Evolutionary conservation across 1,284 basidiomycete genomes (phyloP), one percentile per base, ranked within the genome.

Genomic region (Melampsora larici-populina): DNA sequence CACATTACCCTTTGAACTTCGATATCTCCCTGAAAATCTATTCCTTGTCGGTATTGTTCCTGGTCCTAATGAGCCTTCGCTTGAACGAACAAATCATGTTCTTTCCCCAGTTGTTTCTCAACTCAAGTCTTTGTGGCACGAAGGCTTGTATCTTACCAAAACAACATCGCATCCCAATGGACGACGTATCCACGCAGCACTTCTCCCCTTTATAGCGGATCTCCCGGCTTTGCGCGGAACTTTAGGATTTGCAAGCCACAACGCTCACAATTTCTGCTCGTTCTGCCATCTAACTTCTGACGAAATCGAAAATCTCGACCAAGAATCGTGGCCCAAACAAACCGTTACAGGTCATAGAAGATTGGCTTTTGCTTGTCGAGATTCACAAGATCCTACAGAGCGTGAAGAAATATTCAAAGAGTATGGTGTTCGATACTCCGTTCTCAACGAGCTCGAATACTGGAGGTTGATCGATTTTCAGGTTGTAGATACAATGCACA

Each of bases 61-160:
- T 21, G 85, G 84, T 15, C 85, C 84, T 6, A 79, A 80, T 13
- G 83, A 85, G 74, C 85, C 86, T 1, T 79, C 79, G 29, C 66
- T 81, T 0, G 81, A 81, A 0, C 78, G 82, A 48, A 65, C 72
- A 15, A 80, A 64, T 7, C 31, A 29, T 7, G 31, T 64, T 5
- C 62, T 33, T 64, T 18, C 21, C 21, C 62, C 21, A 26, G 31
- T 31, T 17, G 17, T 64, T 33, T 3, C 7, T 24, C n/a, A 64
- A 31, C 62, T 64, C 21, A 64, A 64, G 31, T 24, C 62, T 26
- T 17, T 64, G 7, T 64, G 62, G 62, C 17, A 5, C n/a, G 17
- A 24, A 24, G 21, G 62, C 17, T 5, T 64, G 7, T 33, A 3
- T 64, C 17, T 64, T 2, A 24, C 4, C 17, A 6, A 33, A 64